These are phyloP conservation scores for Huntiella omanensis DNA, from an alignment of 2,329 filamentous ascomycete genomes.

Conservation along the genomic window DNA sequence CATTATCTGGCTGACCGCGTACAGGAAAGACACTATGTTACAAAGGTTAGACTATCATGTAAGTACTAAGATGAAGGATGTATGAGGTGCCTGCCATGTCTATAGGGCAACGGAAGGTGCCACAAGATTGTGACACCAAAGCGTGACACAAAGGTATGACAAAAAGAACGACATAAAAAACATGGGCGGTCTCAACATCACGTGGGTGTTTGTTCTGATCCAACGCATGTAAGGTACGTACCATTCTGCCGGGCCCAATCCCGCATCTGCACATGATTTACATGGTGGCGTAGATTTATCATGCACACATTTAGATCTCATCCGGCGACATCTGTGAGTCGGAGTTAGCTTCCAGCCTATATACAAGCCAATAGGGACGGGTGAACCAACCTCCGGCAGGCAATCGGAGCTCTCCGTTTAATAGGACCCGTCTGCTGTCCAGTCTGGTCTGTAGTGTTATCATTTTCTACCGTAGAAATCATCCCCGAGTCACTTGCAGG, in stretches of 20 bases:
- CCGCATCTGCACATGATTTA: constrained; percentile 30
- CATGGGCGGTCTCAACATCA: background rate
- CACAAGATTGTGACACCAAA: background rate
- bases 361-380: constrained; percentile 4
- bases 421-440: constrained; percentile 14
- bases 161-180: background rate
- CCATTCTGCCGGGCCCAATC: constrained; percentile 30
- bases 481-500: background rate
- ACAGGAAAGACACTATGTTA: constrained; percentile 28
- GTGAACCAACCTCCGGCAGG: constrained; percentile 30
- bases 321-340: constrained; percentile 27
- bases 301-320: constrained; percentile 37
- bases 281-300: constrained; percentile 30
- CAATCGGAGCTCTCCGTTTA: constrained; percentile 32
- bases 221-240: constrained; percentile 17
- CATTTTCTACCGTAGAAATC: background rate
- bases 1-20: constrained; percentile 33
- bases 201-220: background rate
- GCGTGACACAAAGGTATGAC: background rate
- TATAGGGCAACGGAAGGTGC: background rate
- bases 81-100: background rate
- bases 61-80: background rate
- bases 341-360: background rate
- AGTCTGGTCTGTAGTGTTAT: background rate
- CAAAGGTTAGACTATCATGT: background rate